A percentile compares a stretch with the other conserved stretches of the same genome.
These are phyloP conservation scores for Puccinia novopanici DNA, from an alignment of 1,284 basidiomycete species.

Conservation along the genomic window DNA sequence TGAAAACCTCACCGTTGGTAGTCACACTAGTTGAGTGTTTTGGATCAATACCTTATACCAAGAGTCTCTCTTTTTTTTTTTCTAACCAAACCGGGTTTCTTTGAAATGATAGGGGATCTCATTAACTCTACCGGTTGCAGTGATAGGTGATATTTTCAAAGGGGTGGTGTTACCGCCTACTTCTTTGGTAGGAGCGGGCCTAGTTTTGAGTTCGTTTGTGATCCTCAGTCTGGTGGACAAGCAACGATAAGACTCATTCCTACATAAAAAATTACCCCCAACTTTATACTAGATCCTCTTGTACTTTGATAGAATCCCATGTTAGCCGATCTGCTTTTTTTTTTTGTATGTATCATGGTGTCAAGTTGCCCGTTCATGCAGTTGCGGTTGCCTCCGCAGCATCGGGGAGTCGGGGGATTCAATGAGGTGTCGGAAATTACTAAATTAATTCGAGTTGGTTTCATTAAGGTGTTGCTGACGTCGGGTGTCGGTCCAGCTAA, in stretches of 20 bases:
- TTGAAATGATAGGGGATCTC: slow-evolving; percentile 73
- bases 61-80: neutral
- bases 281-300: too few species aligned
- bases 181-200: slow-evolving; percentile 33
- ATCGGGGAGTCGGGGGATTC: too few species aligned
- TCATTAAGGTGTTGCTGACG: too few species aligned
- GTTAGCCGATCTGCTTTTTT: too few species aligned
- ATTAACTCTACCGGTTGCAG: slow-evolving; percentile 88
- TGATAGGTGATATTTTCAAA: slow-evolving; percentile 74
- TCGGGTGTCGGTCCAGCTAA: too few species aligned
- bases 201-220: slow-evolving; percentile 48
- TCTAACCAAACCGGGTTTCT: neutral
- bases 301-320: too few species aligned
- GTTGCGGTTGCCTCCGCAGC: too few species aligned
- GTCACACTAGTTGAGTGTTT: slow-evolving; percentile 49
- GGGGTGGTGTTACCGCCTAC: slow-evolving; percentile 57
- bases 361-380: too few species aligned
- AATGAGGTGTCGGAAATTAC: too few species aligned
- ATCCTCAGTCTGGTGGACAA: slow-evolving; percentile 39
- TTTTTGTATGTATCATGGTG: too few species aligned
- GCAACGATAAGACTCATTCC: neutral
- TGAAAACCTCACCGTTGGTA: slow-evolving; percentile 77
- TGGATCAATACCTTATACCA: neutral
- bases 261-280: too few species aligned
- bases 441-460: too few species aligned